Percentiles rank a stretch among this genome's conserved stretches.
Evolutionary conservation across 139 green algal genomes (phyloP).

Genomic region (Chlamydomonas sp.): DNA sequence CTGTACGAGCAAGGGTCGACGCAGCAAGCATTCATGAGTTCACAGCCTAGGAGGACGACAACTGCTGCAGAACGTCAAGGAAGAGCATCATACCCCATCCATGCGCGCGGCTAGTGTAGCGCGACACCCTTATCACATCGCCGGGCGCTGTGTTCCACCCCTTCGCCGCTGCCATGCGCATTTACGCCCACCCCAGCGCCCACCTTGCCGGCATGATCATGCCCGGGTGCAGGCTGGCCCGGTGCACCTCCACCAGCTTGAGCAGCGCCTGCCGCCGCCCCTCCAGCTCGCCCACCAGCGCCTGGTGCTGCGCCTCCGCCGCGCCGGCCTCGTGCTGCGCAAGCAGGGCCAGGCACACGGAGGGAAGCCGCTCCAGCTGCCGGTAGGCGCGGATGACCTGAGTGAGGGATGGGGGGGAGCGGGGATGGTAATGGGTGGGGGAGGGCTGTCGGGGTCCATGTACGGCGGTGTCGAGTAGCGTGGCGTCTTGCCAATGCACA

Average conservation of each 20-base stretch:
- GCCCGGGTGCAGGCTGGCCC: constrained; percentile 37
- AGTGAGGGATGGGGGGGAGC: not conserved
- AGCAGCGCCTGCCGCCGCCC: constrained; percentile 18
- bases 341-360: constrained; percentile 43
- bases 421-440: not conserved
- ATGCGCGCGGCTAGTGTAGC: not conserved
- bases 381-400: constrained; percentile 61
- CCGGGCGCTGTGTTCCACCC: not conserved
- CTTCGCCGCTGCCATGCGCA: not conserved
- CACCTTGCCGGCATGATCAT: constrained; percentile 43
- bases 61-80: not conserved
- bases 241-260: constrained; percentile 48
- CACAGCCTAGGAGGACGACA: not conserved
- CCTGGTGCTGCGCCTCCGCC: constrained; percentile 11
- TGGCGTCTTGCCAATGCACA: too few relatives aligned
- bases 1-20: constrained; percentile 11
- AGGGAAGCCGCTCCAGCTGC: constrained; percentile 58
- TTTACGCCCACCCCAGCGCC: not conserved
- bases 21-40: not conserved
- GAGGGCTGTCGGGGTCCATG: not conserved
- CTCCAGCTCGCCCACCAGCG: constrained; percentile 8
- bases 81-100: not conserved
- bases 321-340: constrained; percentile 42
- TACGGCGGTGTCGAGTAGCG: too few relatives aligned
- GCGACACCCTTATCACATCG: too few relatives aligned